A percentile compares a stretch with the other conserved stretches of the same genome.
Evolutionary conservation across 495 filamentous ascomycete genomes (phyloP).

Genomic region (Aspergillus cavernicola): DNA sequence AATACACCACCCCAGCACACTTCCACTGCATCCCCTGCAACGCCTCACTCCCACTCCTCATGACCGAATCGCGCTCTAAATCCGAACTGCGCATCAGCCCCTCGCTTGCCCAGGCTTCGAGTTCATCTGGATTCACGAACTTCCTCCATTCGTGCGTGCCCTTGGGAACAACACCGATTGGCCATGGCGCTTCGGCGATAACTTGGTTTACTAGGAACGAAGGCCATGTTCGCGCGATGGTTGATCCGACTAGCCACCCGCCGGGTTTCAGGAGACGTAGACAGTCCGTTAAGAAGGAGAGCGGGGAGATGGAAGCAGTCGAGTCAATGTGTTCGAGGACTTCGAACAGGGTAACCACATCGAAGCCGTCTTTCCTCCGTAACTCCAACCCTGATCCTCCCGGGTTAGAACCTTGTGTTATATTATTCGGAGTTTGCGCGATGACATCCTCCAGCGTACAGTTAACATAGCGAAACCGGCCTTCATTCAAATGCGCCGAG

Average conservation of each 20-base stretch:
- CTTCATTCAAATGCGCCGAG: constrained; percentile 39
- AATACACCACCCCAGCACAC: constrained; percentile 67
- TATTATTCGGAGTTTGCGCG: too few species aligned
- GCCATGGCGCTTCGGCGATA: constrained; percentile 74
- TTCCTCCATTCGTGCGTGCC: constrained; percentile 96
- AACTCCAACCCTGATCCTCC: too few species aligned
- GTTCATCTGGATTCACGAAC: constrained; percentile 84
- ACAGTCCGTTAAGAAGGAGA: constrained; percentile 63
- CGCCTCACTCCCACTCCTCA: constrained; percentile 50
- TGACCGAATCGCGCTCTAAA: constrained; percentile 26
- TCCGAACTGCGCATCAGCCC: constrained; percentile 37
- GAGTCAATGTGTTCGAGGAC: constrained; percentile 83
- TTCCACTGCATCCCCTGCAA: constrained; percentile 60
- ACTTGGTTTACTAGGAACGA: constrained; percentile 90
- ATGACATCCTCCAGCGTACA: constrained; percentile 59
- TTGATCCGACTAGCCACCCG: constrained; percentile 87
- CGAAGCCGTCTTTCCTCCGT: constrained; percentile 38
- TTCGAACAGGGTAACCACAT: constrained; percentile 85
- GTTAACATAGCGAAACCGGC: constrained; percentile 67
- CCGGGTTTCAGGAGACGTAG: constrained; percentile 77
- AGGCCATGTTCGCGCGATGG: constrained; percentile 81
- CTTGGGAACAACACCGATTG: constrained; percentile 79
- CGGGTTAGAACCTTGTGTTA: too few species aligned
- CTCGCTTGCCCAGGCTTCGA: constrained; percentile 57
- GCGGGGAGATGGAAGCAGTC: constrained; percentile 47